Base-by-base conservation (phyloP, 345 rosid genomes). In the Pugionium cornutum region DNA sequence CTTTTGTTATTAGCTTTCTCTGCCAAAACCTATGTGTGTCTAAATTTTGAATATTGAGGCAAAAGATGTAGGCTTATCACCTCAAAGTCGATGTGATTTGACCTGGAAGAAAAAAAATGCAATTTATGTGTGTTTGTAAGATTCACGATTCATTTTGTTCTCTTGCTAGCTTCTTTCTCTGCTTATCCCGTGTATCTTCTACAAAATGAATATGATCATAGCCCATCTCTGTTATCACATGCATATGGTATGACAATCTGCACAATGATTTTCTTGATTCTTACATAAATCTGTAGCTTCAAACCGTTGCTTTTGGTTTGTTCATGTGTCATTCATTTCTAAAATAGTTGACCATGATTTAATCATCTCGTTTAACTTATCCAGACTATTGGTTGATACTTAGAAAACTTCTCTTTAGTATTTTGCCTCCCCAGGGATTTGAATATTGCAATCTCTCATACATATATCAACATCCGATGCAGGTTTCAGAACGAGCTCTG, bases 401-500 rank as follows among this genome's bases (percentile, higher is more conserved):
- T 18, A 18, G 18, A 18, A 18, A 18, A 18, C 18, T 18, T 18
- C 18, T 18, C 18, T 18, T 18, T 18, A 18, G 18, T 18, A 18
- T 18, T 18, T 18, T 18, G 18, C 18, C 18, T 18, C 18, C 18
- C 18, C 18, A 18, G 18, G 18, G 18, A 18, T 27, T 31, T 27
- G 9, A 64, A 10, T 26, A 6, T 26, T 35, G 11, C n/a, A 35
- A 26, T 42, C 18, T 51, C 39, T 9, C 1, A 4, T 31, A 5
- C 56, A 39, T 36, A 31, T 0, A 26, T 40, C 31, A 55, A 10
- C 35, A 11, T 75, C 58, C 28, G 18, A 73, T 79, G 73, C 85
- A 91, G 96, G 96, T 91, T 64, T 87, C 98, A 18, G 98, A 91
- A 65, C 80, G 98, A 66, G 83, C 96, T 37, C 82, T 88, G 39